Evolutionary conservation across 2,329 filamentous ascomycete species (phyloP).

Genomic region (Sporothrix inflata): DNA sequence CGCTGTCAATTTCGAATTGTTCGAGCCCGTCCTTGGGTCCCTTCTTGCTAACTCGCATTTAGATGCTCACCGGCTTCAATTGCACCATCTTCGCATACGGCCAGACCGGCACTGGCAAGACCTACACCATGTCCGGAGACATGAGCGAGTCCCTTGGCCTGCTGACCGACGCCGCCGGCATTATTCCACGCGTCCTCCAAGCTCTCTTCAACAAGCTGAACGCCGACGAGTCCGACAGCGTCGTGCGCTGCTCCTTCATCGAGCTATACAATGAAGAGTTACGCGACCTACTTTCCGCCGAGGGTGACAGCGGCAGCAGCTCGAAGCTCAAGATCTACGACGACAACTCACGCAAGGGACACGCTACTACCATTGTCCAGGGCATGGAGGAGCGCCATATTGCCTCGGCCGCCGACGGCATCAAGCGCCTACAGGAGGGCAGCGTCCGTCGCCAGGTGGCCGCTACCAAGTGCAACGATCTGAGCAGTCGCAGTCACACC

Average conservation of each 20-base stretch:
- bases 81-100: constrained; percentile 99
- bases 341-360: constrained; percentile 83
- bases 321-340: constrained; percentile 93
- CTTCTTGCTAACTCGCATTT: not conserved
- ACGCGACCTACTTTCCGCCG: constrained; percentile 80
- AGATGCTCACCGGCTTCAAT: constrained; percentile 95
- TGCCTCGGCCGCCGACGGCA: constrained; percentile 79
- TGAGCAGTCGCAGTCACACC: constrained; percentile 95
- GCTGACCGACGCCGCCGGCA: constrained; percentile 87
- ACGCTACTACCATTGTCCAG: constrained; percentile 84
- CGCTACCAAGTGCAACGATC: constrained; percentile 98
- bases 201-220: constrained; percentile 85
- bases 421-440: constrained; percentile 84
- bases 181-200: constrained; percentile 89
- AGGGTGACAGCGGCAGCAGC: constrained; percentile 59
- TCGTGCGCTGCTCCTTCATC: constrained; percentile 97
- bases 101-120: constrained; percentile 97
- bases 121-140: constrained; percentile 98
- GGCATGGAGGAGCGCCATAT: constrained; percentile 98
- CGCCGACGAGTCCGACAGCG: constrained; percentile 75
- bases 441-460: constrained; percentile 97
- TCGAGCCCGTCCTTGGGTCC: not conserved
- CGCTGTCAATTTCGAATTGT: not conserved
- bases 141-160: constrained; percentile 87
- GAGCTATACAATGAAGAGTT: constrained; percentile 98